Evolutionary conservation across 2,329 filamentous ascomycete genomes (phyloP), one percentile per base, ranked within the genome.

Genomic region (Sarocladiaceae sp.): DNA sequence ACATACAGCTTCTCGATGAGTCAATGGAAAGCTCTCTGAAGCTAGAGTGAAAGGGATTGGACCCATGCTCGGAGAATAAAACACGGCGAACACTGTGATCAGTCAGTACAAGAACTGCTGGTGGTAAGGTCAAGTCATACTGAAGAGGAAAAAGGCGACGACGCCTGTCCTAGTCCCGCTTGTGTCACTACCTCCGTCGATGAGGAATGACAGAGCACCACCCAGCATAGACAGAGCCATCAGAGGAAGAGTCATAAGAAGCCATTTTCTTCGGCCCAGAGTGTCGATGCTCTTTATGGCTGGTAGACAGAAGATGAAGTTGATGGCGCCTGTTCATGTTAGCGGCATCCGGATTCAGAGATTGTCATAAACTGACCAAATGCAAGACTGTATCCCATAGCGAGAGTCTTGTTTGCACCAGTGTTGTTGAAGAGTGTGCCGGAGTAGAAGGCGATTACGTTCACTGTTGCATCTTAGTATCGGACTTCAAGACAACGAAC

Each of bases 31-130:
- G 47, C 72, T 73, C 57, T 78, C 76, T 3, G 74, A 74, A 12
- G 75, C 75, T 17, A 78, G 64, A 2, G 73, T 78, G 46, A 77
- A 78, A 0, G 75, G 72, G 11, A 77, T 76, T 0, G 75, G 75
- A 0, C 74, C 75, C 54, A 67, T 42, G 10, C 61, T 62, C 6
- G 73, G 73, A 1, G 71, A 71, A 55, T 75, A 76, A 1, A 64
- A 66, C 0, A 70, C 67, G 1, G 71, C 64, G 50, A 75, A 74
- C 3, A 74, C 63, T 66, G 5, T 2, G 26, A 4, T 4, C 18
- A 5, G 44, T 48, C 25, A 48, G 44, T 36, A 37, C 11, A 5
- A 25, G 13, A 28, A 20, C 23, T 6, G 23, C 15, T 7, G 4
- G 4, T 23, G 17, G 12, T n/a, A n/a, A 20, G 22, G n/a, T n/a